Conservation (phyloP, 495 filamentous ascomycete species). For the Aspergillus affinis region DNA sequence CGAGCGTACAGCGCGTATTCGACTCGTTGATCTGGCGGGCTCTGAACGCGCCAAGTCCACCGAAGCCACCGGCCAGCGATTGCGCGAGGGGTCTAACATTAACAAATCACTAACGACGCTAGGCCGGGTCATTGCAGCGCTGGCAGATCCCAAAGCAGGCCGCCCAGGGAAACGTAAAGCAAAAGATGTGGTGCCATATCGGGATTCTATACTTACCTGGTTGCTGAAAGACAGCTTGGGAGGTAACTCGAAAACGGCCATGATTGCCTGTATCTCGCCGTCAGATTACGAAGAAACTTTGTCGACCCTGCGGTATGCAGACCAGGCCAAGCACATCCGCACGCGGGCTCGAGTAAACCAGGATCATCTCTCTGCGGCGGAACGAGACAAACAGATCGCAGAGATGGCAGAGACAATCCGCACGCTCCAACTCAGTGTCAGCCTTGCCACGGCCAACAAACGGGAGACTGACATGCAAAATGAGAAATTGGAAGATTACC, state of each 20-base stretch:
- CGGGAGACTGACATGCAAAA: conserved; percentile 56
- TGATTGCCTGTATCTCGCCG: conserved; percentile 97
- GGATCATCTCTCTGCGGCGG: conserved; percentile 79
- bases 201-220: conserved; percentile 97
- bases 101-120: conserved; percentile 97
- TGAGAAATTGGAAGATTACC: conserved; percentile 87
- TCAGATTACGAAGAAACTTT: conserved; percentile 97
- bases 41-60: conserved; percentile 94
- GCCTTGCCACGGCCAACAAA: conserved; percentile 45
- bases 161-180: conserved; percentile 51
- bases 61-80: conserved; percentile 84
- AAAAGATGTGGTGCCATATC: conserved; percentile 83
- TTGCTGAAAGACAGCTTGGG: conserved; percentile 92
- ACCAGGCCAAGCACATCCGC: conserved; percentile 96
- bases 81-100: conserved; percentile 95
- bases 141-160: conserved; percentile 75
- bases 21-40: conserved; percentile 92
- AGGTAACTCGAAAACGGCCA: conserved; percentile 95
- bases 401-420: conserved; percentile 95
- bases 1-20: conserved; percentile 88
- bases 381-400: conserved; percentile 88
- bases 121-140: conserved; percentile 93
- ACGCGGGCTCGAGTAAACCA: conserved; percentile 97
- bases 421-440: conserved; percentile 72
- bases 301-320: conserved; percentile 92